Conservation (phyloP, 2,329 filamentous ascomycete species). For the Ramularia endophylla region DNA sequence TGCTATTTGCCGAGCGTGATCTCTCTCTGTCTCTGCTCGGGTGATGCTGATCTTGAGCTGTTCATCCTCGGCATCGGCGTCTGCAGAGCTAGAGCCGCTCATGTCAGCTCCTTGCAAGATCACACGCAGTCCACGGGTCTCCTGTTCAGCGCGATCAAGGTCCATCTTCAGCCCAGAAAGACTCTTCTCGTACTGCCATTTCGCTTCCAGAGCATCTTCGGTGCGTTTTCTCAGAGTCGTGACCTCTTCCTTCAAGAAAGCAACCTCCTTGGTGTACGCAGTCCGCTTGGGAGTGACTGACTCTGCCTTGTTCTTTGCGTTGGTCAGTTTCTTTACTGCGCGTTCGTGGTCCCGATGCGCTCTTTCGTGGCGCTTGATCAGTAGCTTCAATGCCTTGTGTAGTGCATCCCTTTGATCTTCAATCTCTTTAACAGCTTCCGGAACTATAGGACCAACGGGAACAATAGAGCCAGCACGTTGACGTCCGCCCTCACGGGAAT, state of each 20-base stretch:
- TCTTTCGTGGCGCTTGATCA: constrained; percentile 78
- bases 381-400: constrained; percentile 75
- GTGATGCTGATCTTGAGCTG: constrained; percentile 61
- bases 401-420: constrained; percentile 91
- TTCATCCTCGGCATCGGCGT: constrained; percentile 26
- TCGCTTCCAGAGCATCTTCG: constrained; percentile 90
- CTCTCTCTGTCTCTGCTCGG: constrained; percentile 63
- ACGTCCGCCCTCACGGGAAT: constrained; percentile 32
- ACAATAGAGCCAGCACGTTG: constrained; percentile 39
- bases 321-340: constrained; percentile 68
- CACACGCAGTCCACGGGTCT: constrained; percentile 74
- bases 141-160: constrained; percentile 87
- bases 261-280: constrained; percentile 80
- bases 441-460: constrained; percentile 17
- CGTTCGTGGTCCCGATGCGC: constrained; percentile 81
- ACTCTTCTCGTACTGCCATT: constrained; percentile 93
- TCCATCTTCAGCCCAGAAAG: constrained; percentile 90
- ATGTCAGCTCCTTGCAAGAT: constrained; percentile 73
- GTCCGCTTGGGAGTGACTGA: constrained; percentile 65
- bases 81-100: constrained; percentile 31
- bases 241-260: constrained; percentile 74
- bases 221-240: constrained; percentile 76
- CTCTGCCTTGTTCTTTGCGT: constrained; percentile 66
- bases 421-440: constrained; percentile 67
- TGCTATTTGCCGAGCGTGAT: constrained; percentile 63